Base-by-base conservation (phyloP, 2,329 filamentous ascomycete species). In the Fusarium albidum region DNA sequence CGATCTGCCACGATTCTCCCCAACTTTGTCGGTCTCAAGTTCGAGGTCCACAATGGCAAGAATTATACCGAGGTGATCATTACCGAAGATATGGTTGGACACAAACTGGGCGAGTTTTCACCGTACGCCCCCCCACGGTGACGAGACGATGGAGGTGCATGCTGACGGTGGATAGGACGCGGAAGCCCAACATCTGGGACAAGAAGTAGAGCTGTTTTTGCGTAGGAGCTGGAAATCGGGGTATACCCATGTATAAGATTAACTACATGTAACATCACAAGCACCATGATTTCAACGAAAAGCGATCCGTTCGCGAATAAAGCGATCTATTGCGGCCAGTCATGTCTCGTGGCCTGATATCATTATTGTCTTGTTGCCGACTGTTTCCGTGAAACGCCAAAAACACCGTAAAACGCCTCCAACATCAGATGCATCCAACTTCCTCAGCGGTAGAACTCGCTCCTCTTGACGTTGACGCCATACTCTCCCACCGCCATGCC, bases 401-500 rank as follows among this genome's bases (percentile, higher is more conserved):
- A 57, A 21, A 21, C 21, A n/a, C 49, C 57, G 39, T 38, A 10
- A 69, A 69, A 66, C 64, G 56, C 64, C 65, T 49, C 53, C 50
- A 48, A 38, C 49, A 56, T 57, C 35, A 15, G 50, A 58, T 45
- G 38, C 55, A 32, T 49, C 31, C 42, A 51, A 33, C 17, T n/a
- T 14, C 11, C 15, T 68, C 65, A 97, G 67, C 93, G 84, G 74
- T 99, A 99, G 71, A 98, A 99, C 77, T 99, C 95, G 69, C 94
- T 93, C 61, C 95, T 84, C 85, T 96, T 98, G 46, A 98, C 90
- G 71, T 96, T 99, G 45, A 99, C 92, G 2, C 95, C 95, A 71
- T 98, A 99, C 79, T 99, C 95, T 27, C 91, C 91, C 26, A 98
- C 94, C 1, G 95, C 95, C 92, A 98, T 98, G 13, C 95, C 95